Evolutionary conservation across 768 basidiomycete species (phyloP), one percentile per base, ranked within the genome.

Genomic region (Xerocomellus amylosporus): DNA sequence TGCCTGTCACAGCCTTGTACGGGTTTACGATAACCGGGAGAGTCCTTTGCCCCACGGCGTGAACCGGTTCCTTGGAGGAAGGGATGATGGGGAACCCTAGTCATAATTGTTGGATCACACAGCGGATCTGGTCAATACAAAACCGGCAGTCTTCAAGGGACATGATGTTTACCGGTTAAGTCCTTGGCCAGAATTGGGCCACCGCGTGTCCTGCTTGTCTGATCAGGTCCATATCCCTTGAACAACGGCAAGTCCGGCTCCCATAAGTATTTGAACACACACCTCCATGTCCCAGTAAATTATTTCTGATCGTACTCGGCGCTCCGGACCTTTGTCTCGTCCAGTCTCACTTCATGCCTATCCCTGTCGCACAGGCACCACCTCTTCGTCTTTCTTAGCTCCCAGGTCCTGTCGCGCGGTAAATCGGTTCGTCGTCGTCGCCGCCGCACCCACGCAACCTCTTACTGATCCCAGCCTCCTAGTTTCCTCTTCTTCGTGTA

Each of bases 211-310:
- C 14, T 62, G 55, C 55, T 57, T 53, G 51, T 64, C 56, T 62
- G 56, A 57, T 62, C 63, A 56, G 61, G 58, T 51, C 65, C 61
- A 56, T 53, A 59, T 63, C 61, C 65, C 64, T 63, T 59, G 56
- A 55, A 55, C 53, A 50, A 56, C 64, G 63, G 63, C 62, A 64
- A 42, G 50, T 42, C 47, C 65, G 47, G 57, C 61, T 56, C 58
- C 57, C 56, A 70, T 54, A 71, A 63, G 60, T 69, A 71, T 65
- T 67, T 64, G 53, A 64, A 57, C 69, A 52, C 59, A 53, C 58
- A 44, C 61, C 20, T 54, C 43, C 65, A 67, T 69, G 69, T 58
- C 63, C 51, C 62, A 47, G 49, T 71, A 64, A 59, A 26, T 72
- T 67, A 70, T 70, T 58, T 55, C 59, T 63, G 54, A 67, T 52